Base-by-base conservation (phyloP, 768 basidiomycete genomes). In the Panaeolus papilionaceus region DNA sequence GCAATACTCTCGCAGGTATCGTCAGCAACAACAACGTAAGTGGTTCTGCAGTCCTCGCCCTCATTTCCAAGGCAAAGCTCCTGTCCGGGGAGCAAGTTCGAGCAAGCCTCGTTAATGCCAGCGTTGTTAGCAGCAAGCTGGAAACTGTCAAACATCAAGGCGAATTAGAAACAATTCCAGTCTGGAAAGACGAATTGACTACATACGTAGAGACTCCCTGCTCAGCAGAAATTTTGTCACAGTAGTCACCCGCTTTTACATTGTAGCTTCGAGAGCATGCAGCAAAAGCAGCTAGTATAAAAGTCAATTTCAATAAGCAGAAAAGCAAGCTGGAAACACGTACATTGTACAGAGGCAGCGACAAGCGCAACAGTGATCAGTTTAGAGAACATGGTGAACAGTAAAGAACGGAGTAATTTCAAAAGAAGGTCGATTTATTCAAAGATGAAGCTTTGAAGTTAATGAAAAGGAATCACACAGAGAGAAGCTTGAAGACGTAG, bases 41-140 rank as follows among this genome's bases (percentile, higher is more conserved):
- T 82, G 26, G 79, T 79, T 7, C 67, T 72, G 75, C 91, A 92
- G 72, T 92, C 90, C 62, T 76, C 72, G 39, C 83, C 86, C 0
- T 70, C 71, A 44, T 83, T 71, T 20, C 86, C 89, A 65, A 92
- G 81, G 76, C 91, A 92, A 66, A 89, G 71, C 18, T 72, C 47
- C 80, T 86, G 69, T 16, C 83, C 87, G 14, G 79, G 68, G 18
- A 74, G 72, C 51, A 92, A 81, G 78, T 92, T 88, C 58, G 79
- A 77, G 75, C 92, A 92, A 23, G 71, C 74, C 1, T 84, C 66
- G 73, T 89, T 80, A 72, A 90, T 69, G 37, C 77, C 83, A 75
- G 87, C 88, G 68, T 86, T 85, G 40, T 79, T 65, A 1, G 72
- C 74, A 33, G 84, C 83, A 67, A 92, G 84, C 76, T 92, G 90